Evolutionary conservation across 805 yeast genomes (phyloP).

Genomic region (Torulaspora delbrueckii): DNA sequence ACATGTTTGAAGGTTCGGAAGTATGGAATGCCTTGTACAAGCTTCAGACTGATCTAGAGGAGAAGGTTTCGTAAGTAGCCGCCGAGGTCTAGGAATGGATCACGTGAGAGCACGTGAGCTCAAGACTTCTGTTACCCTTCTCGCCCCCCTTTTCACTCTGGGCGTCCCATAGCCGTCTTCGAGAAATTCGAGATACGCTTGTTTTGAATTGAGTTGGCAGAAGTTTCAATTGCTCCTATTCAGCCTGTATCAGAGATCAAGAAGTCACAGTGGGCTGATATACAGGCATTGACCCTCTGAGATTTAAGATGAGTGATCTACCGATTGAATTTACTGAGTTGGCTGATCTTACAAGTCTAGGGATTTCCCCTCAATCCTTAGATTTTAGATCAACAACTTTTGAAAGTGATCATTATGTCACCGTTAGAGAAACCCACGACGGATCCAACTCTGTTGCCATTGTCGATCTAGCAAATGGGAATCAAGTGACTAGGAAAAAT

Average conservation of each 20-base stretch:
- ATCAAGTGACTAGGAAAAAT: conserved; percentile 78
- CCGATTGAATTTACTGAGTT: conserved; percentile 97
- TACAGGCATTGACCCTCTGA: neutral
- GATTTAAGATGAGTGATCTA: conserved; percentile 51
- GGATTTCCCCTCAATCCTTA: conserved; percentile 77
- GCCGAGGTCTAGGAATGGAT: too few relatives aligned
- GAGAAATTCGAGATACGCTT: conserved; percentile 1
- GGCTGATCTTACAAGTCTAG: conserved; percentile 79
- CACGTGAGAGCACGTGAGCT: too few relatives aligned
- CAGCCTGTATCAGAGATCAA: too few relatives aligned
- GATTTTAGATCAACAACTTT: conserved; percentile 92
- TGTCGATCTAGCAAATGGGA: conserved; percentile 74
- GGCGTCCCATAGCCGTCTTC: neutral
- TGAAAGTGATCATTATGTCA: conserved; percentile 87
- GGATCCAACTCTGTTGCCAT: conserved; percentile 90
- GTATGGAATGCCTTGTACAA: too few relatives aligned
- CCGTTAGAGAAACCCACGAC: conserved; percentile 59
- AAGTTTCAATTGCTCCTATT: neutral
- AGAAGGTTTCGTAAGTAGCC: too few relatives aligned
- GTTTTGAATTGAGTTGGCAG: neutral
- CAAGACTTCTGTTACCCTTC: too few relatives aligned
- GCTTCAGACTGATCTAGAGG: too few relatives aligned
- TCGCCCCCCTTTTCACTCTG: neutral
- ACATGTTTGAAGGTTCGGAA: too few relatives aligned
- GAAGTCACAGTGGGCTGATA: neutral